Evolutionary conservation across 2,329 filamentous ascomycete species (phyloP).

Genomic region (Monosporascus sp.): DNA sequence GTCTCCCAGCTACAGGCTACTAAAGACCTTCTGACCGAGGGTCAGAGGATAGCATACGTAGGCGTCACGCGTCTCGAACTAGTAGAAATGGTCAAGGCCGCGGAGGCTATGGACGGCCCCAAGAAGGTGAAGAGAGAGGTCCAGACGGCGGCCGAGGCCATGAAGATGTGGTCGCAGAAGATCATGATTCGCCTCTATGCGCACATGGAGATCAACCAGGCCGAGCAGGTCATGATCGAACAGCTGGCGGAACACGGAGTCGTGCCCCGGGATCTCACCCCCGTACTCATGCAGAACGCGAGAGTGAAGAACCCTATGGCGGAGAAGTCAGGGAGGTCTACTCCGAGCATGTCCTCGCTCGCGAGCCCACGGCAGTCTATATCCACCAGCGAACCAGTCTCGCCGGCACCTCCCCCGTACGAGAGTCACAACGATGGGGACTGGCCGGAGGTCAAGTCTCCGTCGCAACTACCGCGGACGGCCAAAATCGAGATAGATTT

Average conservation of each 20-base stretch:
- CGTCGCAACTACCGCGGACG: slow-evolving; percentile 74
- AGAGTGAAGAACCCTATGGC: slow-evolving; percentile 90
- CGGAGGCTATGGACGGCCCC: slow-evolving; percentile 55
- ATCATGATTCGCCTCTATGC: slow-evolving; percentile 93
- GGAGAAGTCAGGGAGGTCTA: slow-evolving; percentile 16
- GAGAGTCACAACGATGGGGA: slow-evolving; percentile 62
- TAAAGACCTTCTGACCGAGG: slow-evolving; percentile 90
- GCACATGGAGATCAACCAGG: slow-evolving; percentile 92
- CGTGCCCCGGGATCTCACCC: slow-evolving; percentile 74
- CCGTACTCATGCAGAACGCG: slow-evolving; percentile 84
- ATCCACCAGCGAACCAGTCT: slow-evolving; percentile 36
- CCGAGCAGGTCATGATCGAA: slow-evolving; percentile 98
- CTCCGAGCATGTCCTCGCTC: slow-evolving; percentile 16
- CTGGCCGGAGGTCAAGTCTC: slow-evolving; percentile 73
- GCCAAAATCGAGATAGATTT: slow-evolving; percentile 91
- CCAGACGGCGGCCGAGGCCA: slow-evolving; percentile 65
- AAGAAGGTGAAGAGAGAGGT: slow-evolving; percentile 69
- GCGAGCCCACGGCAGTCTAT: slow-evolving; percentile 24
- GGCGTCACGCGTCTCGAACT: slow-evolving; percentile 81
- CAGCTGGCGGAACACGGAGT: slow-evolving; percentile 92
- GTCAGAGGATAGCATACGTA: slow-evolving; percentile 93
- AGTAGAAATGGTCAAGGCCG: slow-evolving; percentile 66
- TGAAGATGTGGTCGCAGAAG: slow-evolving; percentile 95
- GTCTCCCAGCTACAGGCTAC: slow-evolving; percentile 90
- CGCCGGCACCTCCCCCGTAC: slow-evolving; percentile 54